phyloP scores from a whole-genome alignment of 257 asterid genomes.

The Thymus quinquecostatus region DNA sequence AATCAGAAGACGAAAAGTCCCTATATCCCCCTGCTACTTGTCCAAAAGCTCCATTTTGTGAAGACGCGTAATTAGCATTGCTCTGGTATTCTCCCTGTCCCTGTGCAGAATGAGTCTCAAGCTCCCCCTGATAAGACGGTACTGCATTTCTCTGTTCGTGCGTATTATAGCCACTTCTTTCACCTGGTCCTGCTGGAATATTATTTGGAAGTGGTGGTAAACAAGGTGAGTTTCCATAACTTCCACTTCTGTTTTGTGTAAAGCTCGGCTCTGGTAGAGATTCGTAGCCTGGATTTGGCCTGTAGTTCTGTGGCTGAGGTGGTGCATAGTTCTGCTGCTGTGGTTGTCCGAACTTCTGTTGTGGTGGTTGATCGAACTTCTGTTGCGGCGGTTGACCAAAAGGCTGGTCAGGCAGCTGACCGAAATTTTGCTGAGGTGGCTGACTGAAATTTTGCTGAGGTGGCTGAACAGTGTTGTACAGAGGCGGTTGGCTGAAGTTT shows the following conservation, averaged over 20 bases:
- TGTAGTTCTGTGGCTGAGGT: not conserved
- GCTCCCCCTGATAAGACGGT: slow-evolving; percentile 35
- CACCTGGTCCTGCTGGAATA: slow-evolving; percentile 40
- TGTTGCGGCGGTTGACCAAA: no score
- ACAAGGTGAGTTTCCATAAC: slow-evolving; percentile 35
- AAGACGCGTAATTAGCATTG: not conserved
- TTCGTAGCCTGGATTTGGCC: not conserved
- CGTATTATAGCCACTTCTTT: slow-evolving; percentile 39
- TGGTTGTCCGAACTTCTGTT: slow-evolving; percentile 14
- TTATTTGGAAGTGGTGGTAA: slow-evolving; percentile 38
- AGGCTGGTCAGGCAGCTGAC: no score
- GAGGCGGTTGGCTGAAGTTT: slow-evolving; percentile 9
- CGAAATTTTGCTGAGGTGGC: slow-evolving; percentile 35
- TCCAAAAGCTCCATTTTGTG: slow-evolving; percentile 37
- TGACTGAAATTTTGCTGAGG: slow-evolving; percentile 31
- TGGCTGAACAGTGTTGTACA: slow-evolving; percentile 34
- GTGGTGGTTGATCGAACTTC: no score
- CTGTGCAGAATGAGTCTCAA: slow-evolving; percentile 13
- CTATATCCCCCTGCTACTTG: slow-evolving; percentile 35
- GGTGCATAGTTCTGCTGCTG: slow-evolving; percentile 25
- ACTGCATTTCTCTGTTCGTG: slow-evolving; percentile 25
- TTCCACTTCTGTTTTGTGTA: slow-evolving; percentile 40
- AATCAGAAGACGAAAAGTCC: slow-evolving; percentile 31
- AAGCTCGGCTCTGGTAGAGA: slow-evolving; percentile 3
- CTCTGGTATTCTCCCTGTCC: not conserved